Conservation (phyloP, 495 filamentous ascomycete genomes). For the Aspergillus sparsus region DNA sequence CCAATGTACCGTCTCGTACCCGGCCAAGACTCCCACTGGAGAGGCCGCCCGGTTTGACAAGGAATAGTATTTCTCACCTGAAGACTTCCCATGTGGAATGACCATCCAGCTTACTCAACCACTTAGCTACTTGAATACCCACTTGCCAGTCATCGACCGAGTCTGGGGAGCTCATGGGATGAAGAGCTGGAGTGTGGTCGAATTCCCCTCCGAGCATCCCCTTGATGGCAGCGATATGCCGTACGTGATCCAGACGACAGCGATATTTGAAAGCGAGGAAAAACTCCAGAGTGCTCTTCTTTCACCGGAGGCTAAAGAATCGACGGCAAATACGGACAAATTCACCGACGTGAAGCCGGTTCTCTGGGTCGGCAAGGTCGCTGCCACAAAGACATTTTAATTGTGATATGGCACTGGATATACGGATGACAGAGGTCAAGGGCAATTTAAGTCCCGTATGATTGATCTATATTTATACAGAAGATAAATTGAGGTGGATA, state of each 20-base stretch:
- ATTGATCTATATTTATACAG: no score
- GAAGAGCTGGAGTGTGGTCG: slow-evolving; percentile 7
- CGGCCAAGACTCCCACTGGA: not conserved
- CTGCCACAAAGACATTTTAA: not conserved
- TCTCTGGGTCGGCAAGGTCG: slow-evolving; percentile 4
- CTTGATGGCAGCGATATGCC: slow-evolving; percentile 2
- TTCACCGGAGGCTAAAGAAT: not conserved
- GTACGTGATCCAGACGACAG: slow-evolving; percentile 5
- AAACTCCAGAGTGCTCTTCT: slow-evolving; percentile 1
- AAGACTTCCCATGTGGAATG: not conserved
- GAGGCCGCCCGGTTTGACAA: slow-evolving; percentile 6
- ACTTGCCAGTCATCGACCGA: slow-evolving; percentile 3
- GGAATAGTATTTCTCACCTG: slow-evolving; percentile 3
- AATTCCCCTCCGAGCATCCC: slow-evolving; percentile 3
- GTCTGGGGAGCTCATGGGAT: slow-evolving; percentile 10
- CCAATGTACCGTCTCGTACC: slow-evolving; percentile 12
- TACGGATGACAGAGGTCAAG: no score
- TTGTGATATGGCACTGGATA: no score
- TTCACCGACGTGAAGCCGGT: slow-evolving; percentile 8
- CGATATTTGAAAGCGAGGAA: slow-evolving; percentile 7
- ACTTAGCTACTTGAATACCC: slow-evolving; percentile 6
- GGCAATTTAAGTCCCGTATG: no score
- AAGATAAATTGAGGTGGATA: no score
- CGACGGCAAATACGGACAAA: not conserved
- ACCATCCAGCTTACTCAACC: not conserved